Evolutionary conservation across 441 rosid genomes (phyloP), one percentile per base, ranked within the genome.

Genomic region (Erodium texanum): DNA sequence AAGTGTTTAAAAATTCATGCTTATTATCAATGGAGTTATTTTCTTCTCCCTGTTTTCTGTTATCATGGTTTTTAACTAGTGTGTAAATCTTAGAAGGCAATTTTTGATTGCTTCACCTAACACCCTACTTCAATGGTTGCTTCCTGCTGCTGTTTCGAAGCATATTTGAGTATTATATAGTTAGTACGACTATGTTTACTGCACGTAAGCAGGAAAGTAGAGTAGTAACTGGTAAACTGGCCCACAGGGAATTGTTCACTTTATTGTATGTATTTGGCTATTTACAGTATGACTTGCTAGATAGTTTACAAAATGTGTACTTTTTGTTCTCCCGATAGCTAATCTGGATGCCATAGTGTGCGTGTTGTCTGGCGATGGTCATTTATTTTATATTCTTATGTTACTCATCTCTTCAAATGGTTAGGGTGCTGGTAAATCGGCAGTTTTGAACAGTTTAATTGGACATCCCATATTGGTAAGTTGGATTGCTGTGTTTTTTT

Each of bases 351-450:
- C 3, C 27, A 22, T 56, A 20, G 24, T 14, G 12, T 19, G 24
- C 24, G 19, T 56, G 62, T 56, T 56, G 62, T 58, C 62, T 23
- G 24, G 24, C 12, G 62, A 9, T 58, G 3, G 5, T 58, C 62
- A 11, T 58, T 58, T 58, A 10, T 20, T 58, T 58, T 56, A 18
- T n/a, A 11, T 20, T 62, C 16, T 66, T 34, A 23, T 52, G 50
- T 29, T 75, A 43, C 50, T 43, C n/a, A 43, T 29, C 52, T 69
- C 77, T 62, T 68, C 10, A 19, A 58, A 24, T 68, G 74, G 68
- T 68, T 84, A 92, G 98, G 95, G 98, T 71, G 93, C 97, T 71
- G 98, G 98, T 59, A 93, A 93, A 82, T 93, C 98, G 77, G 98
- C 98, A 7, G 84, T 78, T 34, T 73, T 93, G 70, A 93, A 93